phyloP scores from a whole-genome alignment of 1,284 basidiomycete species.

The Cystobasidiaceae sp. region DNA sequence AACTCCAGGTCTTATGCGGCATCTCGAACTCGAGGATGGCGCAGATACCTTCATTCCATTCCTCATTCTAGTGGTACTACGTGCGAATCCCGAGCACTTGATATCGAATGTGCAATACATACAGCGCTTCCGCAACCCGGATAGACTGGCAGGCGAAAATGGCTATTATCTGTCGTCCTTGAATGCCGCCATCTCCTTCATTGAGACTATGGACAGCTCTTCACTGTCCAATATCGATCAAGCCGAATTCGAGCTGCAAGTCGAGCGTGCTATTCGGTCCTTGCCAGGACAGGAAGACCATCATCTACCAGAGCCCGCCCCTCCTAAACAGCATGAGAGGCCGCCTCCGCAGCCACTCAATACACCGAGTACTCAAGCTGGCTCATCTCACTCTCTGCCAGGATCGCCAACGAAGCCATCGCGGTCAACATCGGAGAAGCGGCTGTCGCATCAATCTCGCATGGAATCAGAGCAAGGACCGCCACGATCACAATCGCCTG shows the following conservation, averaged over 20 bases:
- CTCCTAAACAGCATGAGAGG: neutral
- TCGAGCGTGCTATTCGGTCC: slow-evolving; percentile 74
- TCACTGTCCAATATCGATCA: slow-evolving; percentile 86
- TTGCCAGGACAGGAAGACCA: slow-evolving; percentile 51
- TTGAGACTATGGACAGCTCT: slow-evolving; percentile 94
- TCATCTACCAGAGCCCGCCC: neutral
- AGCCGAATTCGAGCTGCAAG: slow-evolving; percentile 85
- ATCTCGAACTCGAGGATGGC: slow-evolving; percentile 53
- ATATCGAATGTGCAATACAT: slow-evolving; percentile 98
- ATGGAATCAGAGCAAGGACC: slow-evolving; percentile 43
- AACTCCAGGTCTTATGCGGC: slow-evolving; percentile 72
- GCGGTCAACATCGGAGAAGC: slow-evolving; percentile 43
- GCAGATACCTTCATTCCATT: slow-evolving; percentile 94
- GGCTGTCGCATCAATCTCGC: slow-evolving; percentile 60
- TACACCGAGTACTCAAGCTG: too few relatives aligned
- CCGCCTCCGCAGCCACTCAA: too few relatives aligned
- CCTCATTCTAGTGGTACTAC: slow-evolving; percentile 87
- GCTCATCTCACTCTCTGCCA: slow-evolving; percentile 40
- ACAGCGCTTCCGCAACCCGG: slow-evolving; percentile 84
- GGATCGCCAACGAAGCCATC: slow-evolving; percentile 40
- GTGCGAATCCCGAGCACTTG: slow-evolving; percentile 86
- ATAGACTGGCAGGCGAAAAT: slow-evolving; percentile 85
- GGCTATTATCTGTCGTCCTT: slow-evolving; percentile 96
- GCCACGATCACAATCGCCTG: slow-evolving; percentile 57
- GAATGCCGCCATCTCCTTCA: slow-evolving; percentile 89